These are phyloP conservation scores for Prunella vulgaris DNA, from an alignment of 257 asterid species.

Conservation along the genomic window DNA sequence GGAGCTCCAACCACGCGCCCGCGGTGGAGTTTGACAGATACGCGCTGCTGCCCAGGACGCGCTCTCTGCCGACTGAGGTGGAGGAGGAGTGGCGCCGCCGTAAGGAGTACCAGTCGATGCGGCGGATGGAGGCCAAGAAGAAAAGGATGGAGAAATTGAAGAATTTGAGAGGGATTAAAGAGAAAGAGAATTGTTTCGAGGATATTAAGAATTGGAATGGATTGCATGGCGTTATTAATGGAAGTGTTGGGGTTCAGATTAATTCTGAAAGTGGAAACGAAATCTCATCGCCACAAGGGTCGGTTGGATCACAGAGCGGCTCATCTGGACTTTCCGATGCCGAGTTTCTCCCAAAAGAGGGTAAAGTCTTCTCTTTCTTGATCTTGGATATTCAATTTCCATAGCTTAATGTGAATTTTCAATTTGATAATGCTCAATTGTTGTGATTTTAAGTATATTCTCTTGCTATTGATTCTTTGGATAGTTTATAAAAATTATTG, in stretches of 20 bases:
- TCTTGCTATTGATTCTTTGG: background rate
- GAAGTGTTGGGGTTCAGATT: background rate
- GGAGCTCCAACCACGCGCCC: conserved; percentile 16
- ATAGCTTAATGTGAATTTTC: background rate
- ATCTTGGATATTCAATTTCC: background rate
- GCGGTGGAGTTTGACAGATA: conserved; percentile 19
- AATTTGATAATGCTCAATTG: background rate
- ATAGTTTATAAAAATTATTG: background rate
- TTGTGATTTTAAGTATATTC: too few relatives aligned
- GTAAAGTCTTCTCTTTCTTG: conserved; percentile 24
- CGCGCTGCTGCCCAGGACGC: conserved; percentile 53
- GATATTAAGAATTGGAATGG: conserved; percentile 20
- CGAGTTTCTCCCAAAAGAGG: conserved; percentile 39
- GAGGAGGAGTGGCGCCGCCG: conserved; percentile 59
- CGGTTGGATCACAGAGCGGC: conserved; percentile 43
- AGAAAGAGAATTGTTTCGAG: conserved; percentile 25
- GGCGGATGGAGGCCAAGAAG: conserved; percentile 70
- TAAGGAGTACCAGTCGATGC: conserved; percentile 57
- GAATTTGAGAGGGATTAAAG: conserved; percentile 39
- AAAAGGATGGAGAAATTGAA: conserved; percentile 65
- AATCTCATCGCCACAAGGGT: conserved; percentile 33
- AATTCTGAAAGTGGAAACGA: conserved; percentile 29
- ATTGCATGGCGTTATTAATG: conserved; percentile 5
- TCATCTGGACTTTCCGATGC: conserved; percentile 56
- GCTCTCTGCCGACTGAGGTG: conserved; percentile 53